A percentile compares a stretch with the other conserved stretches of the same genome.
These are phyloP conservation scores for Dichotomocladium elegans DNA, from an alignment of 371 early-diverging fungal species.

Conservation along the genomic window DNA sequence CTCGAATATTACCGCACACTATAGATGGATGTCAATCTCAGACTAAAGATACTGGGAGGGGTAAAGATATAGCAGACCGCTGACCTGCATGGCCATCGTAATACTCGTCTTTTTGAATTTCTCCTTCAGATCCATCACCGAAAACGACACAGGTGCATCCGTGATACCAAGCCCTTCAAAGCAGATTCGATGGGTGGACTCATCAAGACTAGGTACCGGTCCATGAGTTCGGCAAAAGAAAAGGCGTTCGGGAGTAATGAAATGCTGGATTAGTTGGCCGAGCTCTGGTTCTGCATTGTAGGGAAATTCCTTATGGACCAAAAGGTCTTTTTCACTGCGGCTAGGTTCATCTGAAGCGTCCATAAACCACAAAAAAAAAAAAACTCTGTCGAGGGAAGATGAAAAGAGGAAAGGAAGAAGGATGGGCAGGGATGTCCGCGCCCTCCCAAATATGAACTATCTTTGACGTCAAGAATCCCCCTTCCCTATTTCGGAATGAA, in stretches of 20 bases:
- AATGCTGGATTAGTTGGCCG: constrained; percentile 44
- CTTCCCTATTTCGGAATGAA: too few relatives aligned
- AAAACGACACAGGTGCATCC: constrained; percentile 10
- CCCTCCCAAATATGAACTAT: too few relatives aligned
- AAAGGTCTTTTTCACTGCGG: constrained; percentile 5
- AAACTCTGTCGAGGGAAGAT: background rate
- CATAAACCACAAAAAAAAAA: too few relatives aligned
- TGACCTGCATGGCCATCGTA: constrained; percentile 46
- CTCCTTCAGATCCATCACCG: constrained; percentile 45
- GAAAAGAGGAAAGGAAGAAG: background rate
- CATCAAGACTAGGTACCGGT: constrained; percentile 58
- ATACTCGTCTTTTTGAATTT: constrained; percentile 27
- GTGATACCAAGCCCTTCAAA: constrained; percentile 1
- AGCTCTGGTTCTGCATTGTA: constrained; percentile 55
- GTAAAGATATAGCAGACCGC: background rate
- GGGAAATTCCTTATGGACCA: constrained; percentile 47
- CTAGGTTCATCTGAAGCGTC: background rate
- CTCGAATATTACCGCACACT: constrained; percentile 22
- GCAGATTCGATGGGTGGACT: background rate
- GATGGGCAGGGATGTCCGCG: background rate
- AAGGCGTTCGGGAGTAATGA: constrained; percentile 46
- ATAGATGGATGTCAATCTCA: background rate
- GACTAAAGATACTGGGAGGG: background rate
- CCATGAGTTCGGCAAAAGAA: constrained; percentile 80
- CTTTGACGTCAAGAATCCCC: too few relatives aligned